Evolutionary conservation across 1,284 basidiomycete genomes (phyloP).

Genomic region (Irpex sp.): DNA sequence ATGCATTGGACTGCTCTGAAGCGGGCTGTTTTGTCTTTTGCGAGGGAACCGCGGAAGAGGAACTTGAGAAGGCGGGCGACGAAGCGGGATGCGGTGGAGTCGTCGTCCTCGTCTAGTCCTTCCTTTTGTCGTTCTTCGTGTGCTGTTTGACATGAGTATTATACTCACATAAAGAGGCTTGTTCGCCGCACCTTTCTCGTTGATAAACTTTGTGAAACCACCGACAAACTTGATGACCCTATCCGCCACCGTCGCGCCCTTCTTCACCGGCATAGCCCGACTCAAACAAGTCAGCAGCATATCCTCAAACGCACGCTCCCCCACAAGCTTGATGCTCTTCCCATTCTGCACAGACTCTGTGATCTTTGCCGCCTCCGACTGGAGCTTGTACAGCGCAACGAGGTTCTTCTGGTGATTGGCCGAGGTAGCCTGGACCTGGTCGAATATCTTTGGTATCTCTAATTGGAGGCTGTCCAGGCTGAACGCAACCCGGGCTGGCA

Average conservation of each 20-base stretch:
- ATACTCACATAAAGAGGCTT: no score
- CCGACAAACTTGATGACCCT: slow-evolving; percentile 84
- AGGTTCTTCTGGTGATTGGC: slow-evolving; percentile 93
- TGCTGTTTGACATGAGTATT: slow-evolving; percentile 17
- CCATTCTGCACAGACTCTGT: slow-evolving; percentile 52
- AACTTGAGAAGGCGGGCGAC: slow-evolving; percentile 71
- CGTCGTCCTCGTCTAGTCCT: slow-evolving; percentile 60
- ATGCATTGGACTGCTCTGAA: slow-evolving; percentile 79
- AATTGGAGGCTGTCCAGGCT: slow-evolving; percentile 29
- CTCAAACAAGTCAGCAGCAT: slow-evolving; percentile 70
- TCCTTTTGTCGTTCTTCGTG: slow-evolving; percentile 34
- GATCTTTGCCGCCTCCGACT: slow-evolving; percentile 59
- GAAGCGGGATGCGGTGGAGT: slow-evolving; percentile 74
- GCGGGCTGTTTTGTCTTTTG: slow-evolving; percentile 88
- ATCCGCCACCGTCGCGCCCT: slow-evolving; percentile 79
- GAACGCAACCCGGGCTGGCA: slow-evolving; percentile 29
- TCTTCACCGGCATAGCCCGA: slow-evolving; percentile 78
- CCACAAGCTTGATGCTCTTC: slow-evolving; percentile 57
- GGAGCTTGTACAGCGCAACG: slow-evolving; percentile 83
- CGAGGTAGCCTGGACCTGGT: slow-evolving; percentile 79
- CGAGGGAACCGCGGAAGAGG: slow-evolving; percentile 79
- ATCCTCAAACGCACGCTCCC: slow-evolving; percentile 81
- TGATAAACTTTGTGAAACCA: slow-evolving; percentile 76
- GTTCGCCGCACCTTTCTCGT: slow-evolving; percentile 60
- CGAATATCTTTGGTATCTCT: slow-evolving; percentile 59